Evolutionary conservation across 2,329 filamentous ascomycete genomes (phyloP), one percentile per base, ranked within the genome.

Genomic region (Amesomyces nigricolor): DNA sequence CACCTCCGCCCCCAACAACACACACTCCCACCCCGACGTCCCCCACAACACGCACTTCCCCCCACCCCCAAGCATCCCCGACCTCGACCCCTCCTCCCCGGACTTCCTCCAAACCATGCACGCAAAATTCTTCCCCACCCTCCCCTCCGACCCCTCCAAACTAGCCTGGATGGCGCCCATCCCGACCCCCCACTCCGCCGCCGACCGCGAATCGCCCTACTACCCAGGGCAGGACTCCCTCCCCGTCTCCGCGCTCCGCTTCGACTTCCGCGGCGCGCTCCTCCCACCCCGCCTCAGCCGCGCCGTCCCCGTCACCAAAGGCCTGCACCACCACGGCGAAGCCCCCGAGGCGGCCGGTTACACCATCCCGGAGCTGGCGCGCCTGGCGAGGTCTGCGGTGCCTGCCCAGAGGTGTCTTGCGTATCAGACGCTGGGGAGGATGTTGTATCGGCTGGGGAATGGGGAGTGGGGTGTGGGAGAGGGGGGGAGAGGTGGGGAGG

Each of bases 311-410:
- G 82, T 83, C 1, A 85, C 83, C 11, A 82, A 86, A 57, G 94
- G 94, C 0, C 78, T 99, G 13, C 94, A 99, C 70, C 92, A 99
- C 70, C 94, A 99, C 69, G 91, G 88, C 60, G 84, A 91, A 56
- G 91, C 92, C 1, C 94, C 94, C 14, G 90, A 95, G 70, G 89
- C 91, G 1, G 94, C 94, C 0, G 94, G 94, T 0, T 99, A 99
- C 71, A 97, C 94, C 0, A 81, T 99, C 30, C 83, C 85, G 0
- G 94, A 99, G 71, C 77, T 99, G 1, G 86, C 90, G 1, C 82
- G 87, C 32, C 78, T 96, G 2, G 85, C 89, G 4, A 80, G 92
- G 35, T 95, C 89, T 53, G 83, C 85, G 0, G 89, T 96, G 17
- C 83, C 94, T 0, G 86, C 88, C 0, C 94, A 99, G 74, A 76